A percentile compares a stretch with the other conserved stretches of the same genome.
phyloP scores from a whole-genome alignment of 2,329 filamentous ascomycete genomes.

The Helminthosporium solani region DNA sequence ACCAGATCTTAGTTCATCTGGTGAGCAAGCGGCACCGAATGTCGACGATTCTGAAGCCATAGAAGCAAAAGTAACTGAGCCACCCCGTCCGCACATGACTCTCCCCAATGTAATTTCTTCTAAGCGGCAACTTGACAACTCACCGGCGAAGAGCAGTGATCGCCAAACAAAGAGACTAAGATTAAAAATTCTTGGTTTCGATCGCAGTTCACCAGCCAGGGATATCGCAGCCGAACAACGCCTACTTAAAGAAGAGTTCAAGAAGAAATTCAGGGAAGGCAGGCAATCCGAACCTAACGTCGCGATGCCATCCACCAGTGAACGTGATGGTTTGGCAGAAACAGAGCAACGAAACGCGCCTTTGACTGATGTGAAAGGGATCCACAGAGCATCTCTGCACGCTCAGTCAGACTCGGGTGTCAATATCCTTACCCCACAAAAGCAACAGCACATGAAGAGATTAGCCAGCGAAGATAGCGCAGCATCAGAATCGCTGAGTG shows the following conservation, averaged over 20 bases:
- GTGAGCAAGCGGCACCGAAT: constrained; percentile 1
- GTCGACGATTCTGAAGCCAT: too few relatives aligned
- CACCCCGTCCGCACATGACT: too few relatives aligned
- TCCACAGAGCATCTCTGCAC: not conserved
- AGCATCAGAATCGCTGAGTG: not conserved
- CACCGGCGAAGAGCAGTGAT: constrained; percentile 17
- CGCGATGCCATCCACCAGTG: constrained; percentile 2
- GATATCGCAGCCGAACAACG: constrained; percentile 9
- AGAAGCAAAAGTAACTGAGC: not conserved
- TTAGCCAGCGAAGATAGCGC: not conserved
- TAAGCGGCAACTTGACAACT: constrained; percentile 27
- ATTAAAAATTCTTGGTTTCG: constrained; percentile 25
- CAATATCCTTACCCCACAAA: not conserved
- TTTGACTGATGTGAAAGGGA: too few relatives aligned
- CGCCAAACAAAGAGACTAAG: constrained; percentile 24
- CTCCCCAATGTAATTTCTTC: not conserved
- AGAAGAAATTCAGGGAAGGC: constrained; percentile 15
- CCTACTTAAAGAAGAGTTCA: constrained; percentile 14
- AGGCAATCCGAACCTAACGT: constrained; percentile 13
- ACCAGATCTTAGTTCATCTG: constrained; percentile 11
- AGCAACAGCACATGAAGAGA: not conserved
- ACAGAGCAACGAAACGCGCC: too few relatives aligned
- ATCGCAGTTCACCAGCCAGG: constrained; percentile 1
- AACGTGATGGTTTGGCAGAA: not conserved
- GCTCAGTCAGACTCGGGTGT: not conserved